Conservation (phyloP, 73 alveolate genomes). For the Paraurostyla sp. region DNA sequence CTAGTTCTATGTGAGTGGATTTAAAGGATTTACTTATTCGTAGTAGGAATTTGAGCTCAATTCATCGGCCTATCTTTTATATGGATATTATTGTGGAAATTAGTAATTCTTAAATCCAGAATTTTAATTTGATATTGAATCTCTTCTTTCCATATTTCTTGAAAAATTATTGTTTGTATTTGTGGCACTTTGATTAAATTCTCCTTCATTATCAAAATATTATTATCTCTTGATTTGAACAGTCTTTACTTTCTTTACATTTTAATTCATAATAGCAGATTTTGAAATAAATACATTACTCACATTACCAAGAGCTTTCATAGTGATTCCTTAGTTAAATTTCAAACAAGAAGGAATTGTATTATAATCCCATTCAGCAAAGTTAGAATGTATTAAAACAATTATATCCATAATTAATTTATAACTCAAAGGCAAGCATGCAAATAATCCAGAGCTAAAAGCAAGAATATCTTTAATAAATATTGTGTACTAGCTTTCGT, state of each 20-base stretch:
- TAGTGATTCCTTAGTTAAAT: background rate
- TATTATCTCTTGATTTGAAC: background rate
- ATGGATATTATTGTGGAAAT: no score
- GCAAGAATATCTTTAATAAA: background rate
- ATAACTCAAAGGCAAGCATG: constrained; percentile 40
- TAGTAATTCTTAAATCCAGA: no score
- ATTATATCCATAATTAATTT: constrained; percentile 18
- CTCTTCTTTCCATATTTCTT: no score
- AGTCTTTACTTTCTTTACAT: constrained; percentile 13
- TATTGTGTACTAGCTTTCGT: background rate
- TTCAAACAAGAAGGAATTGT: constrained; percentile 13
- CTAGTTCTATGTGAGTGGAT: no score
- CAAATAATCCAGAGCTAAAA: constrained; percentile 2
- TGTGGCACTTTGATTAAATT: no score
- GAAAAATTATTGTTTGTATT: no score
- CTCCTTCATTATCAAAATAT: background rate
- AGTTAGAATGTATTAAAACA: constrained; percentile 4
- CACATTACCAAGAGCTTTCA: constrained; percentile 46
- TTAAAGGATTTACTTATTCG: no score
- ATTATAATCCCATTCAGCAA: constrained; percentile 32
- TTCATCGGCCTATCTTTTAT: no score
- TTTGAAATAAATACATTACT: constrained; percentile 38
- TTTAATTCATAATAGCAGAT: background rate
- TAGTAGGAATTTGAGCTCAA: no score
- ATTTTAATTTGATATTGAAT: no score